Evolutionary conservation across 495 filamentous ascomycete genomes (phyloP).

Genomic region (Talaromyces adpressus): DNA sequence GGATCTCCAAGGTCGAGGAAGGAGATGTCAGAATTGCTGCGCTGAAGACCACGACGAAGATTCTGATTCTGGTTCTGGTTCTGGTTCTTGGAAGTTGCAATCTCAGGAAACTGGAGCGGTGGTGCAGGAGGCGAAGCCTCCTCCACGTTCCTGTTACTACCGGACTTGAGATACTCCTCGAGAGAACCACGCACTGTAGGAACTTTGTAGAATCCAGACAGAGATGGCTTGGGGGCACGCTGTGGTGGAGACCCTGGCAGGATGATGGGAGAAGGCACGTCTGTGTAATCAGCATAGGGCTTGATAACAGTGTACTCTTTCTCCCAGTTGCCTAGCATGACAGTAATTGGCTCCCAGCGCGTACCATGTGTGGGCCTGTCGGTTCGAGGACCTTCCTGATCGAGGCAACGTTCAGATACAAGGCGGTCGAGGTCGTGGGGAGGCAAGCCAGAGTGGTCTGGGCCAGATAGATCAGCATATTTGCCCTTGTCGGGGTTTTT

Average conservation of each 20-base stretch:
- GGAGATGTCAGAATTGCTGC: slow-evolving; percentile 2
- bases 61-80: not conserved
- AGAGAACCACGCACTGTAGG: not conserved
- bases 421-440: not conserved
- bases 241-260: slow-evolving; percentile 4
- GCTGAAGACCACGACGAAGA: not conserved
- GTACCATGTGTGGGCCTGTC: not conserved
- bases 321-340: not conserved
- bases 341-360: slow-evolving; percentile 1
- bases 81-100: not conserved
- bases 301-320: not conserved
- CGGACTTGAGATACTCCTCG: not conserved
- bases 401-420: not conserved
- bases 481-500: not conserved
- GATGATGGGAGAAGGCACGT: slow-evolving; percentile 3
- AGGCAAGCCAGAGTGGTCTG: not conserved
- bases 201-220: not conserved
- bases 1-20: slow-evolving; percentile 2
- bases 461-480: not conserved
- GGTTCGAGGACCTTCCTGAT: not conserved
- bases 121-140: not conserved
- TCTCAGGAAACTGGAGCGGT: not conserved
- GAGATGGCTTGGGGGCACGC: not conserved
- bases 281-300: slow-evolving; percentile 1
- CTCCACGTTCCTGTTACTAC: not conserved